Conservation (phyloP, 345 rosid genomes). For the Microthlaspi erraticum region DNA sequence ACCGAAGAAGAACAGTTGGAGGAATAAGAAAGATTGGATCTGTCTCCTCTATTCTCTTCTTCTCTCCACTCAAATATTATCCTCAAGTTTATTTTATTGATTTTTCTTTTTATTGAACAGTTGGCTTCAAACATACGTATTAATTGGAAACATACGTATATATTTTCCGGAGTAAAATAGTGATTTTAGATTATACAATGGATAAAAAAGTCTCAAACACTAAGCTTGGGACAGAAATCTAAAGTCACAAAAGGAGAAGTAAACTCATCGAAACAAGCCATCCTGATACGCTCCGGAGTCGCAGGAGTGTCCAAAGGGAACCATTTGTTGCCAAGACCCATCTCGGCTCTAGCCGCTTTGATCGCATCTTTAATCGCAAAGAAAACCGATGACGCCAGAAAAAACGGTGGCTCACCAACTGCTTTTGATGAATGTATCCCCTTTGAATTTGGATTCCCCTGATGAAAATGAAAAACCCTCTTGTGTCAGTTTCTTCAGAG, state of each 20-base stretch:
- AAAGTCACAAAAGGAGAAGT: slow-evolving; percentile 56
- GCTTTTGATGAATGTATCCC: slow-evolving; percentile 97
- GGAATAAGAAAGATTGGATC: not conserved
- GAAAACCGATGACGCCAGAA: slow-evolving; percentile 76
- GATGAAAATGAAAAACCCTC: slow-evolving; percentile 8
- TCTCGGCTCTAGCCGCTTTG: slow-evolving; percentile 76
- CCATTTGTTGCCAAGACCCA: slow-evolving; percentile 63
- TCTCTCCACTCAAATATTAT: too few relatives aligned
- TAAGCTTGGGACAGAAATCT: slow-evolving; percentile 74
- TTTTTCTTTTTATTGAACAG: too few relatives aligned
- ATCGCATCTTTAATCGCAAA: slow-evolving; percentile 90
- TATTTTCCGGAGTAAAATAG: too few relatives aligned
- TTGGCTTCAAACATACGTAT: too few relatives aligned
- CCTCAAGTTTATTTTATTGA: too few relatives aligned
- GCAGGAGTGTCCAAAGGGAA: slow-evolving; percentile 93
- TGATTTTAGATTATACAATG: too few relatives aligned
- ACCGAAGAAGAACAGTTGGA: not conserved
- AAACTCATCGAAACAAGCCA: slow-evolving; percentile 91
- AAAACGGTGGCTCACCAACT: slow-evolving; percentile 97
- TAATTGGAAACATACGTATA: too few relatives aligned
- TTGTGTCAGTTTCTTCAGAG: slow-evolving; percentile 12
- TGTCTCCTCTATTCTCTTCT: not conserved
- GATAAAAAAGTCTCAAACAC: slow-evolving; percentile 51
- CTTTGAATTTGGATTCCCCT: slow-evolving; percentile 89
- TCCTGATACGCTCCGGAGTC: slow-evolving; percentile 90